Conservation (phyloP, 1,284 basidiomycete genomes). For the Volvariella volvacea region DNA sequence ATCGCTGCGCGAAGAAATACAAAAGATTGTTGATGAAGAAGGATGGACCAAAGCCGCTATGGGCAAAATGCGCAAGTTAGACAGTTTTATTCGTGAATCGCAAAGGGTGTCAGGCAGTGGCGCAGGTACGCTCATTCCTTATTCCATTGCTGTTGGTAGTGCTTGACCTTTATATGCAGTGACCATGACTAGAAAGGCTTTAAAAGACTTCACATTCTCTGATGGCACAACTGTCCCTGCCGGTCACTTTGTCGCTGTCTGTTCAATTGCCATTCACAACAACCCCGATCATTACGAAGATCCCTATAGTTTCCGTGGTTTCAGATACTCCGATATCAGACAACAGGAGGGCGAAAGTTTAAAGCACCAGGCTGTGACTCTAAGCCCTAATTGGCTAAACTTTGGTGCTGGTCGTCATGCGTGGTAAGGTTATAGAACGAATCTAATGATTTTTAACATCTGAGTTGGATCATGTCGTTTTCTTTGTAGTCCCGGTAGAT, state of each 20-base stretch:
- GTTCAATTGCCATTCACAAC: neutral
- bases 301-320: slow-evolving; percentile 3
- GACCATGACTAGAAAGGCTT: neutral
- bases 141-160: neutral
- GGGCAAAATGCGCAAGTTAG: slow-evolving; percentile 36
- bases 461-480: neutral
- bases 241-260: neutral
- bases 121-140: neutral
- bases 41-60: slow-evolving; percentile 40
- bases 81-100: slow-evolving; percentile 45
- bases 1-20: slow-evolving; percentile 39
- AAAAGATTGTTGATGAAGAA: slow-evolving; percentile 25
- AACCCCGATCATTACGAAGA: slow-evolving; percentile 3
- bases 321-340: slow-evolving; percentile 3
- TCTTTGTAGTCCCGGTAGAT: slow-evolving; percentile 21
- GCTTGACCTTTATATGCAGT: neutral
- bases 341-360: neutral
- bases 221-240: slow-evolving; percentile 4
- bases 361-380: slow-evolving; percentile 3
- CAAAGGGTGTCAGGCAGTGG: slow-evolving; percentile 23
- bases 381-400: slow-evolving; percentile 1
- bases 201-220: slow-evolving; percentile 6
- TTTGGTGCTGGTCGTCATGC: slow-evolving; percentile 6
- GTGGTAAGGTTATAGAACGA: neutral
- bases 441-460: too few relatives aligned